Percentiles rank a stretch among this genome's conserved stretches.
These are phyloP conservation scores for Chlorociboria aeruginascens DNA, from an alignment of 495 filamentous ascomycete genomes.

Conservation along the genomic window DNA sequence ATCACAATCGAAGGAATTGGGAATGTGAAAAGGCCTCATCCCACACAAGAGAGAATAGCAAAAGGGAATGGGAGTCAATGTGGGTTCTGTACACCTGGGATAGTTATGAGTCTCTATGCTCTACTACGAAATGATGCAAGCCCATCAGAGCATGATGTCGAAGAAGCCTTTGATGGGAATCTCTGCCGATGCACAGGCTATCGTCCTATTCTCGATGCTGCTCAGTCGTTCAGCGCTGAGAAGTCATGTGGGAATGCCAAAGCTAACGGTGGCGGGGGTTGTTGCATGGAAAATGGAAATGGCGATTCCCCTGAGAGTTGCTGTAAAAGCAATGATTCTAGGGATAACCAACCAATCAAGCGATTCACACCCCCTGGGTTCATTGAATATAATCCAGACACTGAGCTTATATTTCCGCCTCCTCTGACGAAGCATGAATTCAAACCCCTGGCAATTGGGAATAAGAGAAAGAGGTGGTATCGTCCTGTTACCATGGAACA, in stretches of 20 bases:
- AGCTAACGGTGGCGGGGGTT: conserved; percentile 50
- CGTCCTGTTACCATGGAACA: conserved; percentile 79
- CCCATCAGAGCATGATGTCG: conserved; percentile 62
- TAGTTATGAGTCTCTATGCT: conserved; percentile 91
- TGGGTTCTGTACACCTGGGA: conserved; percentile 90
- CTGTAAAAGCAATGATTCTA: conserved; percentile 36
- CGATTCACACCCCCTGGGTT: conserved; percentile 73
- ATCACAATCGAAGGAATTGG: conserved; percentile 98
- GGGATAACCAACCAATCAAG: conserved; percentile 38
- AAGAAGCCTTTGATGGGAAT: conserved; percentile 92
- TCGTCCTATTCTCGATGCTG: conserved; percentile 85
- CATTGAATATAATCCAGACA: conserved; percentile 85
- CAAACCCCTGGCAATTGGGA: conserved; percentile 76
- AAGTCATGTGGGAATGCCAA: conserved; percentile 44
- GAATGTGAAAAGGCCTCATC: conserved; percentile 75
- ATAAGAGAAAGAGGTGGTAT: conserved; percentile 91
- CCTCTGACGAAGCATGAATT: conserved; percentile 69
- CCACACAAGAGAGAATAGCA: conserved; percentile 83
- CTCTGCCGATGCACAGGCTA: conserved; percentile 95
- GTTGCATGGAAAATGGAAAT: conserved; percentile 52
- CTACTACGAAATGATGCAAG: conserved; percentile 61
- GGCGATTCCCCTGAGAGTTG: conserved; percentile 34
- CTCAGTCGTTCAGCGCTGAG: conserved; percentile 53
- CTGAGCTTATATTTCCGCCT: conserved; percentile 90
- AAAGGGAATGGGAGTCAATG: conserved; percentile 57